phyloP scores from a whole-genome alignment of 2,329 filamentous ascomycete species.

The Neofusicoccum laricinum region DNA sequence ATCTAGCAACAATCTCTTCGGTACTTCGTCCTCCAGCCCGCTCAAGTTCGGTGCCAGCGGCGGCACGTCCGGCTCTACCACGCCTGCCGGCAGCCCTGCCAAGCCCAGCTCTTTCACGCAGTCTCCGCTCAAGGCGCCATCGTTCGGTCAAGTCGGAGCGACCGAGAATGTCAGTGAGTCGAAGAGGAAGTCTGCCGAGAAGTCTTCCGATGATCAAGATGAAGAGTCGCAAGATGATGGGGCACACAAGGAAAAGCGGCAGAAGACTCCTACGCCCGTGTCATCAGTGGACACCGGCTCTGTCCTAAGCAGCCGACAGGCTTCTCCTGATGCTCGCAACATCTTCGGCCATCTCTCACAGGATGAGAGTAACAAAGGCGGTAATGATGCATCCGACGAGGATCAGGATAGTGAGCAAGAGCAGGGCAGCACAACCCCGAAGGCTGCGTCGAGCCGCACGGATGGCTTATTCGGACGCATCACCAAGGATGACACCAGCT shows the following conservation, averaged over 20 bases:
- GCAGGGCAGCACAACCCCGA: slow-evolving; percentile 5
- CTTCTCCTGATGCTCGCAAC: slow-evolving; percentile 11
- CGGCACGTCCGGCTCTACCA: slow-evolving; percentile 1
- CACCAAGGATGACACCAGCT: not conserved
- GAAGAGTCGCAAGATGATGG: slow-evolving; percentile 1
- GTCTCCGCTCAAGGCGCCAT: not conserved
- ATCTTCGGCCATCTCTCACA: slow-evolving; percentile 11
- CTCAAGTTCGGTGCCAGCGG: not conserved
- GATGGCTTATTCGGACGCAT: slow-evolving; percentile 13
- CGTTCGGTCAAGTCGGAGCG: not conserved
- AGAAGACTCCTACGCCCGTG: slow-evolving; percentile 2
- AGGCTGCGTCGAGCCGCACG: not conserved
- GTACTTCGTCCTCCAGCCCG: not conserved
- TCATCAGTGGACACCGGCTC: slow-evolving; percentile 6
- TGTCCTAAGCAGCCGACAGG: slow-evolving; percentile 12
- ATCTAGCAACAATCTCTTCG: not conserved
- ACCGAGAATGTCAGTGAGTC: not conserved
- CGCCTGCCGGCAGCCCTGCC: slow-evolving; percentile 8
- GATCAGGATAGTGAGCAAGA: slow-evolving; percentile 1
- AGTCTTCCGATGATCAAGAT: not conserved
- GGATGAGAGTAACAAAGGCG: slow-evolving; percentile 7
- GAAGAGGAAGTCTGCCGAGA: slow-evolving; percentile 1
- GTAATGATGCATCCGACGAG: slow-evolving; percentile 5
- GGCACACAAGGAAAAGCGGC: not conserved
- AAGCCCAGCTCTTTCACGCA: not conserved